Evolutionary conservation across 352 stramenopile species (phyloP).

Genomic region (Phytophthora brassicae): DNA sequence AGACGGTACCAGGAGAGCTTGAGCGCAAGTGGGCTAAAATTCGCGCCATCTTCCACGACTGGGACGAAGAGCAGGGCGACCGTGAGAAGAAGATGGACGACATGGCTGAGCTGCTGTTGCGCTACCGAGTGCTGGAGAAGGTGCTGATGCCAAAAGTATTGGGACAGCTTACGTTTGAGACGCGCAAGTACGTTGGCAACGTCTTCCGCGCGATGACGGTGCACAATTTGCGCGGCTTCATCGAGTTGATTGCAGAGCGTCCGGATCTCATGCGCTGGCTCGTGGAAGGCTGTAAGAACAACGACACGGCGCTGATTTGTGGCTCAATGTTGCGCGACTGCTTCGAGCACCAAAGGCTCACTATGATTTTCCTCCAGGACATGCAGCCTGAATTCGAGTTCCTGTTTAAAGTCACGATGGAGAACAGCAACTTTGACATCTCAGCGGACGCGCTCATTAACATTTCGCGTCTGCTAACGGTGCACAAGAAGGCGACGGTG

Average conservation of each 20-base stretch:
- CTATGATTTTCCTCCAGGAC: conserved; percentile 61
- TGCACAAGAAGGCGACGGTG: conserved; percentile 62
- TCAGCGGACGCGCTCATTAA: conserved; percentile 83
- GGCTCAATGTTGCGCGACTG: conserved; percentile 82
- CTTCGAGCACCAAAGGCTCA: conserved; percentile 65
- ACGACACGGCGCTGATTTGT: conserved; percentile 72
- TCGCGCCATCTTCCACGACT: conserved; percentile 71
- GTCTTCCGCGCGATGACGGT: conserved; percentile 80
- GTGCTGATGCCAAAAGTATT: conserved; percentile 73
- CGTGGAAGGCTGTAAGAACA: conserved; percentile 74
- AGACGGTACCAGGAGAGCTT: conserved; percentile 71
- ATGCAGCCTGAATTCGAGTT: conserved; percentile 65
- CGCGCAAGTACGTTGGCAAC: conserved; percentile 77
- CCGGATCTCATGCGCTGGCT: conserved; percentile 75
- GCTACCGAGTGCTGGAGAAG: conserved; percentile 75
- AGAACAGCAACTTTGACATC: conserved; percentile 83
- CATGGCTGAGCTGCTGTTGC: conserved; percentile 73
- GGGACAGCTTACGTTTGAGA: conserved; percentile 75
- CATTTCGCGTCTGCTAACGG: conserved; percentile 67
- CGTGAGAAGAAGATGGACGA: conserved; percentile 81
- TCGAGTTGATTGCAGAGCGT: conserved; percentile 57
- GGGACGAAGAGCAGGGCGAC: conserved; percentile 69
- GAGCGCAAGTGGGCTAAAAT: conserved; percentile 78
- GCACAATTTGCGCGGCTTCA: conserved; percentile 66
- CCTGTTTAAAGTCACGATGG: conserved; percentile 72